Percentiles rank a stretch among this genome's conserved stretches.
phyloP scores from a whole-genome alignment of 2,329 filamentous ascomycete genomes.

The Pseudofabraea citricarpa region DNA sequence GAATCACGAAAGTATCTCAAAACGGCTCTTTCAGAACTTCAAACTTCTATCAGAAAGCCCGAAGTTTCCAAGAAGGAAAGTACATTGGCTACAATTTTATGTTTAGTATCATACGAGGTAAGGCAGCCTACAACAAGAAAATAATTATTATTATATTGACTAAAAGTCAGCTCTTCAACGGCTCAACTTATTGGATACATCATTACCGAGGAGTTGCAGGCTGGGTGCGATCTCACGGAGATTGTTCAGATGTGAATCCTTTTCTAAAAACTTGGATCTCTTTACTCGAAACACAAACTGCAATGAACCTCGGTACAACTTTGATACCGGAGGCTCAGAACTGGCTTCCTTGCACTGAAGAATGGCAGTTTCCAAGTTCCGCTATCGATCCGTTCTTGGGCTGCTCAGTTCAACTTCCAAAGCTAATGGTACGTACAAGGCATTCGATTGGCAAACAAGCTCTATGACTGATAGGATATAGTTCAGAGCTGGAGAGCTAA shows the following conservation, averaged over 20 bases:
- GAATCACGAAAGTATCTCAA: neutral
- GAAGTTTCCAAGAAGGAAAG: neutral
- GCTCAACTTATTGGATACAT: neutral
- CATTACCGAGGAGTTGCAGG: neutral
- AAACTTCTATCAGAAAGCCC: neutral
- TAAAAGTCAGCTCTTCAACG: neutral
- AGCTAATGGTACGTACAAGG: neutral
- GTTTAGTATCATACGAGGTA: neutral
- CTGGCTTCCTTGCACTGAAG: neutral
- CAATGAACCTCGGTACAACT: neutral
- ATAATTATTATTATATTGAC: too few species aligned
- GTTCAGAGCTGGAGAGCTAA: too few species aligned
- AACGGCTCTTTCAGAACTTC: neutral
- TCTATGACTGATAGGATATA: neutral
- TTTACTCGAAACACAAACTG: neutral
- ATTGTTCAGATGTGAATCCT: neutral
- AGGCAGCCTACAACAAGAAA: too few species aligned
- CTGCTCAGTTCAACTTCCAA: neutral
- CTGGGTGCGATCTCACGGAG: neutral
- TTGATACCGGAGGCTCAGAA: neutral
- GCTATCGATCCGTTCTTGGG: neutral
- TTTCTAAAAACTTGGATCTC: neutral
- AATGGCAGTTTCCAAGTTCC: neutral
- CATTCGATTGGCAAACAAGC: neutral
- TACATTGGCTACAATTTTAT: neutral